phyloP scores from a whole-genome alignment of 2,329 filamentous ascomycete genomes.

The Penicillium corylophilum region DNA sequence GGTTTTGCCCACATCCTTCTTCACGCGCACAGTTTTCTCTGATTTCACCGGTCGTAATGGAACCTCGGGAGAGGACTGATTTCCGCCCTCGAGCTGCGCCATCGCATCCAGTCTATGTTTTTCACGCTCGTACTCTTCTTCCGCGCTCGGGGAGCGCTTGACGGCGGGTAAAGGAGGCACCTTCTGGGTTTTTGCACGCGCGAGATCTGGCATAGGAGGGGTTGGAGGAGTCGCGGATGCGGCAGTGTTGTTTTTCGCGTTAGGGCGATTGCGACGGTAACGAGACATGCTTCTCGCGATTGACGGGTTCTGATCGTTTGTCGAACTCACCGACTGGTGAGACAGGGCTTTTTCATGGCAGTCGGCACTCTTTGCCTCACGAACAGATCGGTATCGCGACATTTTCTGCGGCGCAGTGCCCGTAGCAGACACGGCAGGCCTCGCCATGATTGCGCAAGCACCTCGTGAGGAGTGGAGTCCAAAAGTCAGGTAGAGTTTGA shows the following conservation, averaged over 20 bases:
- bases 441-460: background rate
- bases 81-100: constrained; percentile 34
- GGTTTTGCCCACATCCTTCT: background rate
- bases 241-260: constrained; percentile 1
- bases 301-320: constrained; percentile 21
- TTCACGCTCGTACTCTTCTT: constrained; percentile 23
- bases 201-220: constrained; percentile 12
- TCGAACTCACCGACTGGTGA: background rate
- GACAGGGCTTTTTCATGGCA: background rate
- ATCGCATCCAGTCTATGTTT: constrained; percentile 34
- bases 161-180: background rate
- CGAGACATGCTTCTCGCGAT: constrained; percentile 37
- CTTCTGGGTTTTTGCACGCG: constrained; percentile 4
- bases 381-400: constrained; percentile 6
- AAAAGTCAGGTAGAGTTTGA: background rate
- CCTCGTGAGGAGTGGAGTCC: background rate
- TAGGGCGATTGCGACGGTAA: constrained; percentile 31
- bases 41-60: constrained; percentile 12
- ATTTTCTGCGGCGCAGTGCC: background rate
- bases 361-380: background rate
- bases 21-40: background rate
- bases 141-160: background rate
- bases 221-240: constrained; percentile 9
- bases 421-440: background rate
- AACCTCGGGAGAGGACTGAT: constrained; percentile 2